Percentiles rank a stretch among this genome's conserved stretches.
Evolutionary conservation across 202 grass and related monocot species (phyloP).

Genomic region (Alloteropsis angusta): DNA sequence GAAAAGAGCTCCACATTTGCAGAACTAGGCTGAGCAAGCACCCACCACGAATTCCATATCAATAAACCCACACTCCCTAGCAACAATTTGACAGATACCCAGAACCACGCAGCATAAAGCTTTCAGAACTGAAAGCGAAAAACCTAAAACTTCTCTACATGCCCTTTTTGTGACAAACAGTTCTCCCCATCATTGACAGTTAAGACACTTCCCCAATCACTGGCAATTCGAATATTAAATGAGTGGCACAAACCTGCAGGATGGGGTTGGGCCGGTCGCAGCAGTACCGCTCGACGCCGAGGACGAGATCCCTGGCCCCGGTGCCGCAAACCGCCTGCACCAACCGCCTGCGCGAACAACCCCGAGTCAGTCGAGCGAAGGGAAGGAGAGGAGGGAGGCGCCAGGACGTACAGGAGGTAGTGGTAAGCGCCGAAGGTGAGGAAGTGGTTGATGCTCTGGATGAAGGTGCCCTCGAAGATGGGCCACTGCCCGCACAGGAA

Average conservation of each 20-base stretch:
- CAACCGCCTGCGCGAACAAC: constrained; percentile 50
- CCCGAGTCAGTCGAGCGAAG: not conserved
- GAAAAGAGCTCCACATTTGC: too few species aligned
- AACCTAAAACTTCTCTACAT: not conserved
- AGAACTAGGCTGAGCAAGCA: not conserved
- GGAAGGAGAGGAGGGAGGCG: not conserved
- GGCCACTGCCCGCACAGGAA: constrained; percentile 98
- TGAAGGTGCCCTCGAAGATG: constrained; percentile 95
- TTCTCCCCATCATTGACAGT: not conserved
- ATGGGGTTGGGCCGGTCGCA: constrained; percentile 89
- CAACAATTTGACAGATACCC: not conserved
- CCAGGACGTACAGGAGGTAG: constrained; percentile 61
- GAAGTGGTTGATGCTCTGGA: constrained; percentile 81
- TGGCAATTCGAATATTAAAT: not conserved
- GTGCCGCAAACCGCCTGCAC: constrained; percentile 66
- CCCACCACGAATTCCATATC: not conserved
- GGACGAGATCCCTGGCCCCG: constrained; percentile 71
- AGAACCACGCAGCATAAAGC: not conserved
- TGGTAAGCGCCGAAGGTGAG: constrained; percentile 87
- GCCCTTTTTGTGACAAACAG: not conserved
- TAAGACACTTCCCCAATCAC: not conserved
- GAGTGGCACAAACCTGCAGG: constrained; percentile 45
- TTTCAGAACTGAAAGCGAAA: not conserved
- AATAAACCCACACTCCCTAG: too few species aligned
- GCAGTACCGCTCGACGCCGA: constrained; percentile 72